These are phyloP conservation scores for Brassica hybrid DNA, from an alignment of 441 rosid genomes.

Conservation along the genomic window DNA sequence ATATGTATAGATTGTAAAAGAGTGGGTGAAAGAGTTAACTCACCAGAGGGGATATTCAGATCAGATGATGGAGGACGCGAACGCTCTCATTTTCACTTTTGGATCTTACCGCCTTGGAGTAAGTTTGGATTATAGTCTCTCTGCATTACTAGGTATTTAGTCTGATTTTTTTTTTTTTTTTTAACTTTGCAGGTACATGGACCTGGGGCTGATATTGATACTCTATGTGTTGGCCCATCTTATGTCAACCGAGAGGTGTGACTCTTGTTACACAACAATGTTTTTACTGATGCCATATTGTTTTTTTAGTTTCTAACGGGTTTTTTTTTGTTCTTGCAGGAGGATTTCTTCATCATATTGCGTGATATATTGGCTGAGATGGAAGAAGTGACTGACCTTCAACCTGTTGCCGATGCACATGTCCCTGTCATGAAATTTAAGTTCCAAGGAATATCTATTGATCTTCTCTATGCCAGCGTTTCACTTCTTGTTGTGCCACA, in stretches of 20 bases:
- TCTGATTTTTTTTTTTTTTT: neutral
- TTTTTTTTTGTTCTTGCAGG: constrained; percentile 39
- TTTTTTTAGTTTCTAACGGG: constrained; percentile 21
- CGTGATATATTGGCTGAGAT: constrained; percentile 56
- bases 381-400: constrained; percentile 75
- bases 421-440: constrained; percentile 81
- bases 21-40: constrained; percentile 66
- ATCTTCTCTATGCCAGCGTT: constrained; percentile 72
- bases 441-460: constrained; percentile 64
- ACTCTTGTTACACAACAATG: neutral
- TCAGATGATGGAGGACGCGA: constrained; percentile 72
- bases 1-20: constrained; percentile 54
- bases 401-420: constrained; percentile 74
- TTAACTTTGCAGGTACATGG: constrained; percentile 59
- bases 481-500: constrained; percentile 66
- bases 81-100: constrained; percentile 67
- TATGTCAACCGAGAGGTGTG: constrained; percentile 77
- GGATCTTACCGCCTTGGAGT: constrained; percentile 76
- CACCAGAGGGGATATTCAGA: constrained; percentile 56
- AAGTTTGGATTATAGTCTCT: constrained; percentile 29
- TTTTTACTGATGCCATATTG: constrained; percentile 7
- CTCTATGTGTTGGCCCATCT: constrained; percentile 75
- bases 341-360: constrained; percentile 65
- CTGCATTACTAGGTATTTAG: too few relatives aligned
- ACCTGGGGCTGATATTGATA: constrained; percentile 71